These are phyloP conservation scores for Circinella umbellata DNA, from an alignment of 371 early-diverging fungal species.

Conservation along the genomic window DNA sequence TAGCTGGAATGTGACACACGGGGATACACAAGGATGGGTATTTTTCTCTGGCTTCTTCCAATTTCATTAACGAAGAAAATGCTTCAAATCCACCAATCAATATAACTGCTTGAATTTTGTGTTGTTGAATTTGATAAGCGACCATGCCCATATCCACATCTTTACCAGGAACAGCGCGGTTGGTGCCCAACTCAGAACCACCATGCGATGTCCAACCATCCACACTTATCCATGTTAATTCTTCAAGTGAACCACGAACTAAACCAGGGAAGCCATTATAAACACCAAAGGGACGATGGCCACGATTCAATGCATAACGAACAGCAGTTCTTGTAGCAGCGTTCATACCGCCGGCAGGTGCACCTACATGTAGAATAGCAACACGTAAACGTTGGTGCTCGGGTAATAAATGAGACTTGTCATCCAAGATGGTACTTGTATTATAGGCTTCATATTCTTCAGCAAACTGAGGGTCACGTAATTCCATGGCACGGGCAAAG, in stretches of 20 bases:
- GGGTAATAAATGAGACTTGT: slow-evolving; percentile 35
- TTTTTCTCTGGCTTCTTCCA: slow-evolving; percentile 71
- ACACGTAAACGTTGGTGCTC: slow-evolving; percentile 73
- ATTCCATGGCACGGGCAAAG: slow-evolving; percentile 88
- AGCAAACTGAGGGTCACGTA: slow-evolving; percentile 92
- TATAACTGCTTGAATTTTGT: slow-evolving; percentile 87
- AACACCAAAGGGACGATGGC: slow-evolving; percentile 85
- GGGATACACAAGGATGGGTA: slow-evolving; percentile 94
- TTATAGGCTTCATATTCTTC: slow-evolving; percentile 69
- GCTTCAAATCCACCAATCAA: slow-evolving; percentile 98
- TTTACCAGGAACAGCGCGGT: slow-evolving; percentile 84
- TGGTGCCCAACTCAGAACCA: slow-evolving; percentile 96
- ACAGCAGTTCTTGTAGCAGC: slow-evolving; percentile 93
- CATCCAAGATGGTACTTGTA: slow-evolving; percentile 52
- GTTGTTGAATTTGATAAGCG: slow-evolving; percentile 92
- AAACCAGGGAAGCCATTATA: slow-evolving; percentile 97
- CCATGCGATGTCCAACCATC: slow-evolving; percentile 91
- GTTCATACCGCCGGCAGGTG: slow-evolving; percentile 99
- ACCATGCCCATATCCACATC: slow-evolving; percentile 80
- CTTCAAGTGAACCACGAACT: slow-evolving; percentile 75
- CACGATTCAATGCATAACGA: slow-evolving; percentile 85
- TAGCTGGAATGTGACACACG: slow-evolving; percentile 95
- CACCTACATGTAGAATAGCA: slow-evolving; percentile 94
- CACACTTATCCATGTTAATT: slow-evolving; percentile 86
- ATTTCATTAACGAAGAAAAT: slow-evolving; percentile 76